Evolutionary conservation across 345 rosid species (phyloP).

Genomic region (Orychophragmus violaceus): DNA sequence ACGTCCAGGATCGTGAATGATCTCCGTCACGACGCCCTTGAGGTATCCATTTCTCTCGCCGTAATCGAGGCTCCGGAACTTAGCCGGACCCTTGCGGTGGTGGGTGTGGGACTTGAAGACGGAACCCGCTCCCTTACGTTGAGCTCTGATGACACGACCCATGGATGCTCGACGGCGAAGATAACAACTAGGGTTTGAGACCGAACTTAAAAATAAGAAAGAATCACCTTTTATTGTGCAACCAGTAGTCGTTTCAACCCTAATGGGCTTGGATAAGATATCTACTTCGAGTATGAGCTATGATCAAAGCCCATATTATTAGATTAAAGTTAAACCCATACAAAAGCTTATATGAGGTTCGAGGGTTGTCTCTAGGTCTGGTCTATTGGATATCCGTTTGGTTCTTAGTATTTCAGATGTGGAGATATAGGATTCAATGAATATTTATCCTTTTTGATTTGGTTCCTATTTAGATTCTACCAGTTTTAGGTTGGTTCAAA

Average conservation of each 20-base stretch:
- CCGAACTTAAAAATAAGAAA: neutral
- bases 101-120: slow-evolving; percentile 72
- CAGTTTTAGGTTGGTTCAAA: too few species aligned
- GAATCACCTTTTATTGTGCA: neutral
- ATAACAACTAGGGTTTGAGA: slow-evolving; percentile 11
- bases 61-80: slow-evolving; percentile 63
- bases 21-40: slow-evolving; percentile 58
- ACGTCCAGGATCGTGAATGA: slow-evolving; percentile 69
- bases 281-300: too few species aligned
- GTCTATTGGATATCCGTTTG: too few species aligned
- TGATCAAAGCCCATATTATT: too few species aligned
- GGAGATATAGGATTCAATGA: too few species aligned
- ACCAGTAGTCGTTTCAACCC: neutral
- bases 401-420: too few species aligned
- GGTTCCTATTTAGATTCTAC: too few species aligned
- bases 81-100: slow-evolving; percentile 73
- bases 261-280: slow-evolving; percentile 15
- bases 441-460: too few species aligned
- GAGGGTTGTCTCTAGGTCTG: too few species aligned
- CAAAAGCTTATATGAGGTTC: too few species aligned
- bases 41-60: slow-evolving; percentile 68
- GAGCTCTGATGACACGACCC: slow-evolving; percentile 81
- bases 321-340: too few species aligned
- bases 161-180: slow-evolving; percentile 28
- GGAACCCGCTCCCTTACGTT: slow-evolving; percentile 72